Evolutionary conservation across 1,284 basidiomycete species (phyloP), one percentile per base, ranked within the genome.

Genomic region (Mycena citricolor): DNA sequence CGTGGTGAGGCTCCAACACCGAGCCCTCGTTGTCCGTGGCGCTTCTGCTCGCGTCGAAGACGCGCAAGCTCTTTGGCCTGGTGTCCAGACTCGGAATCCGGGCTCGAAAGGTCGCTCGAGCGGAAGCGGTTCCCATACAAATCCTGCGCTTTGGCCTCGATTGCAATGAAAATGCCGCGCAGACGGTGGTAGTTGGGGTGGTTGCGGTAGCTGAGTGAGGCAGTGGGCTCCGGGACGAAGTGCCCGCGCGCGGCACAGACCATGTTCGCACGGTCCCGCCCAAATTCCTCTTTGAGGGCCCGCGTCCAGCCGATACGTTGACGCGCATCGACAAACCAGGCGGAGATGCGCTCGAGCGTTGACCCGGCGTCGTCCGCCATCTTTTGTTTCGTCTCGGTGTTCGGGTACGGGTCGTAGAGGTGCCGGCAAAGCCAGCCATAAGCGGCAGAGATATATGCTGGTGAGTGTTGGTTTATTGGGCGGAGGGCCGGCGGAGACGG

Each of bases 231-330:
- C n/a, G 29, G 23, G 6, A 66, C 54, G 21, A 73, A 63, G 4
- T 68, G 69, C 0, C 61, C 60, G 6, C 56, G 60, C 0, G 77
- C 76, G 1, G 68, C 72, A 4, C 66, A 62, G 1, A 71, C 39
- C 7, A 70, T 67, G 1, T 70, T 62, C 0, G 54, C 56, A 8
- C 69, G 64, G 21, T 67, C 65, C 16, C 67, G 68, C 0, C 56
- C 42, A 37, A 76, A 80, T 21, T 50, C 50, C 0, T 57, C 45
- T 10, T 64, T 69, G 1, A 68, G 66, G 0, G 79, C 46, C 0
- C 47, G 26, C 4, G 70, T 76, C 79, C 77, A 81, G 0, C 77
- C 77, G 0, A 79, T 79, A 0, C 75, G 66, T n/a, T 69, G 68
- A 0, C 79, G 66, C 0, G 59, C 60, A n/a, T 72, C 70, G 14